A percentile compares a stretch with the other conserved stretches of the same genome.
Conservation (phyloP, 352 stramenopile species). For the Phytophthora tentaculata region DNA sequence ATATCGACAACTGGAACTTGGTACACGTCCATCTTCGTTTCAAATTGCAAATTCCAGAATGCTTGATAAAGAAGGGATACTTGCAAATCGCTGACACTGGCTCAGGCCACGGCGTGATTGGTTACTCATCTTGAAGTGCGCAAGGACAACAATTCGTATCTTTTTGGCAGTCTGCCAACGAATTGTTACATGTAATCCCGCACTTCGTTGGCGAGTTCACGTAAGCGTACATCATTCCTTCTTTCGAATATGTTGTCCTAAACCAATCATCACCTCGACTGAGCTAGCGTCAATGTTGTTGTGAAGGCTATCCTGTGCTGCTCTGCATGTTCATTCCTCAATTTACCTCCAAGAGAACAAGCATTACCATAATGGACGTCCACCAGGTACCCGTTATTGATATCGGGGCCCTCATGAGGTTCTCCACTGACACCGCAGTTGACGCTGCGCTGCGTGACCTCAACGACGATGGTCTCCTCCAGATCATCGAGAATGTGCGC, state of each 20-base stretch:
- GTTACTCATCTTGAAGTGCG: conserved; percentile 12
- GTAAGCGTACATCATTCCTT: conserved; percentile 1
- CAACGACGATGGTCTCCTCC: conserved; percentile 18
- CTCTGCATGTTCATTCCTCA: neutral
- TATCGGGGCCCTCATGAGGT: conserved; percentile 52
- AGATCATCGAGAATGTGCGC: conserved; percentile 50
- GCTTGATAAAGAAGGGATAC: neutral
- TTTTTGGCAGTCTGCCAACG: neutral
- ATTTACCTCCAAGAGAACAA: conserved; percentile 6
- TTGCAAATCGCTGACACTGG: neutral
- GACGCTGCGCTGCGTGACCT: conserved; percentile 25
- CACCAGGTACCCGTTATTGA: conserved; percentile 53
- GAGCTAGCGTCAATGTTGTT: neutral
- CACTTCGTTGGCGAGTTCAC: no score
- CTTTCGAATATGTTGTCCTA: neutral
- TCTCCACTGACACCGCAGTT: conserved; percentile 42
- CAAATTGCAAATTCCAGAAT: neutral
- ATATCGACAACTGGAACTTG: conserved; percentile 67
- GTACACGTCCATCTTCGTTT: conserved; percentile 35
- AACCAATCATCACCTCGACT: conserved; percentile 3
- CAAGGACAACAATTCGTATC: no score
- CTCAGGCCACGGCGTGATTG: neutral
- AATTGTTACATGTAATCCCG: no score
- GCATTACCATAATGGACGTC: conserved; percentile 41
- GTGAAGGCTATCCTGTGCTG: neutral